phyloP scores from a whole-genome alignment of 202 grass and related monocot species.

The Hordeum pubiflorum region DNA sequence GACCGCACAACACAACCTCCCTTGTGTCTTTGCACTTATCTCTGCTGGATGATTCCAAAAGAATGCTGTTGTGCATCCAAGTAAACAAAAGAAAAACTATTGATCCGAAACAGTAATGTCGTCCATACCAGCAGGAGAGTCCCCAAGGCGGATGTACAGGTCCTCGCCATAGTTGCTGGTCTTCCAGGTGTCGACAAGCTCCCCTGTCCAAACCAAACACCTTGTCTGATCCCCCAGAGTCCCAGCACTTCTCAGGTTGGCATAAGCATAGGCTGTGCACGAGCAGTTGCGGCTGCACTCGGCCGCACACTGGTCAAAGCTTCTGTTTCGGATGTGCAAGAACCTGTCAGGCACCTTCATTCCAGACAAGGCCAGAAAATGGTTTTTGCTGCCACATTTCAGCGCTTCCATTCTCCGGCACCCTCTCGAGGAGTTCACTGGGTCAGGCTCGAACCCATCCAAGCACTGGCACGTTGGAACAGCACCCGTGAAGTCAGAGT shows the following conservation, averaged over 20 bases:
- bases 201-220: conserved; percentile 38
- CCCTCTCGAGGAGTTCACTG: background rate
- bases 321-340: background rate
- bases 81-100: background rate
- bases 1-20: background rate
- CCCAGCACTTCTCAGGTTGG: background rate
- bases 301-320: conserved; percentile 21
- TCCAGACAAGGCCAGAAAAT: conserved; percentile 4
- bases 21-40: background rate
- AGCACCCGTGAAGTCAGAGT: background rate
- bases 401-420: conserved; percentile 8
- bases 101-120: background rate
- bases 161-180: background rate
- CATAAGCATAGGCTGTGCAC: conserved; percentile 28
- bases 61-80: background rate
- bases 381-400: background rate
- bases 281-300: conserved; percentile 35
- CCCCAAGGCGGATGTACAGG: conserved; percentile 22
- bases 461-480: background rate
- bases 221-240: background rate
- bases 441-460: background rate
- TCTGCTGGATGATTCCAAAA: background rate
- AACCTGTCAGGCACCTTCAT: conserved; percentile 50
- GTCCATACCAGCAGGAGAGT: background rate
- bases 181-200: conserved; percentile 11